Conservation (phyloP, 148 eudicot genomes). For the Camellia japonica region DNA sequence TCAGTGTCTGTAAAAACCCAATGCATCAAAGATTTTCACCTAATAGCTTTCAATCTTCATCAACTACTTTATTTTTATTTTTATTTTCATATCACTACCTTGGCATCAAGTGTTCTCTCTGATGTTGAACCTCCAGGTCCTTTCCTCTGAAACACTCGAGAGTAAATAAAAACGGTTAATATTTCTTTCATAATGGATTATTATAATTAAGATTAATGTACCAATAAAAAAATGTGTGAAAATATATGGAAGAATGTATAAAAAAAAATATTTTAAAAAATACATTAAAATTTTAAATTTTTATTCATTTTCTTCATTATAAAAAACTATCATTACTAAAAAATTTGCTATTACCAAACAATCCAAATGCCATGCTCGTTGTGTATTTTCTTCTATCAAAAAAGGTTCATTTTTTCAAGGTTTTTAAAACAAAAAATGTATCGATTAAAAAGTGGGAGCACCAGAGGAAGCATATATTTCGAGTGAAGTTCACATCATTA, state of each 20-base stretch:
- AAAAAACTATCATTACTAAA: no score
- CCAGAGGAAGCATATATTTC: background rate
- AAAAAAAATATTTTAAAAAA: no score
- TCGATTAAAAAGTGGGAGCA: background rate
- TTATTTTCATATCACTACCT: slow-evolving; percentile 40
- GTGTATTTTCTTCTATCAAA: background rate
- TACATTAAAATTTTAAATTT: no score
- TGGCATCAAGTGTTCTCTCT: slow-evolving; percentile 79
- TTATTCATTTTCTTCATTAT: no score
- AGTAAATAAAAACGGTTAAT: background rate
- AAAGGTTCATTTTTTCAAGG: background rate
- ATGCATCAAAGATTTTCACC: background rate
- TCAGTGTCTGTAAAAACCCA: slow-evolving; percentile 53
- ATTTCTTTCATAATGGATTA: background rate
- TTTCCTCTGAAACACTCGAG: slow-evolving; percentile 50
- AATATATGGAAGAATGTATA: no score
- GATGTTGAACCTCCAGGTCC: slow-evolving; percentile 63
- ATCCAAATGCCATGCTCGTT: no score
- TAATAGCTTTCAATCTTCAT: no score
- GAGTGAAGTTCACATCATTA: background rate
- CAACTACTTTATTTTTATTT: background rate
- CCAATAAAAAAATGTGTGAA: no score
- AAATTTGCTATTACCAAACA: no score
- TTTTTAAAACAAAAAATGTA: background rate
- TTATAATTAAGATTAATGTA: no score